Conservation (phyloP, 257 asterid genomes). For the Eustoma russellianum region DNA sequence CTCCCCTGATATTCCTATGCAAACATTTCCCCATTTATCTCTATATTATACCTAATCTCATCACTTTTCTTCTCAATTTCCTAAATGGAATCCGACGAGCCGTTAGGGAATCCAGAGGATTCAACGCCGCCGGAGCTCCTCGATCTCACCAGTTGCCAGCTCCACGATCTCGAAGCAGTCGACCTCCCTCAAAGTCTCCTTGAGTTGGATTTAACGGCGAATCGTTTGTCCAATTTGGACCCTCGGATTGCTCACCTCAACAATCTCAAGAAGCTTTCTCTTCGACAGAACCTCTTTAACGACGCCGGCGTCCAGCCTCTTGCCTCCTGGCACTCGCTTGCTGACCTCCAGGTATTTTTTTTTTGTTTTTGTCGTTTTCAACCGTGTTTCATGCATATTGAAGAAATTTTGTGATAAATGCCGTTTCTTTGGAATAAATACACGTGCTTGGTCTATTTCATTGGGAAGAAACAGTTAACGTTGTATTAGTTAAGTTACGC, state of each 20-base stretch:
- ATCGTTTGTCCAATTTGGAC: constrained; percentile 75
- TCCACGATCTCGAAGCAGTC: constrained; percentile 72
- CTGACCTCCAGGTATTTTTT: constrained; percentile 59
- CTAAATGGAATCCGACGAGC: constrained; percentile 2
- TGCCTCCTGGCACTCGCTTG: constrained; percentile 51
- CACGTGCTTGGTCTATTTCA: too few relatives aligned
- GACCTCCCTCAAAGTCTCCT: constrained; percentile 54
- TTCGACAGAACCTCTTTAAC: constrained; percentile 76
- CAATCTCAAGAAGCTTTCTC: constrained; percentile 74
- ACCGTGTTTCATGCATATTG: too few relatives aligned
- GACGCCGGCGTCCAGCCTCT: constrained; percentile 62
- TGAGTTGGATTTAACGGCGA: constrained; percentile 89
- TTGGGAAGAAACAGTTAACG: too few relatives aligned
- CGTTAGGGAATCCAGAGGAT: constrained; percentile 20
- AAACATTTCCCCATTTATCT: too few relatives aligned
- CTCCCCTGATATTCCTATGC: neutral
- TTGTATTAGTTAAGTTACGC: too few relatives aligned
- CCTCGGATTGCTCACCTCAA: constrained; percentile 65
- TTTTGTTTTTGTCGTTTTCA: too few relatives aligned
- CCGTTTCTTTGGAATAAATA: too few relatives aligned
- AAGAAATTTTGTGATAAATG: too few relatives aligned
- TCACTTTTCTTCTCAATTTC: neutral
- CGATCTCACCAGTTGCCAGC: constrained; percentile 88
- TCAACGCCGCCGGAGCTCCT: constrained; percentile 24
- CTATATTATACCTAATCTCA: neutral